phyloP scores from a whole-genome alignment of 805 yeast genomes.

The Saccharomycopsis synnaedendra region DNA sequence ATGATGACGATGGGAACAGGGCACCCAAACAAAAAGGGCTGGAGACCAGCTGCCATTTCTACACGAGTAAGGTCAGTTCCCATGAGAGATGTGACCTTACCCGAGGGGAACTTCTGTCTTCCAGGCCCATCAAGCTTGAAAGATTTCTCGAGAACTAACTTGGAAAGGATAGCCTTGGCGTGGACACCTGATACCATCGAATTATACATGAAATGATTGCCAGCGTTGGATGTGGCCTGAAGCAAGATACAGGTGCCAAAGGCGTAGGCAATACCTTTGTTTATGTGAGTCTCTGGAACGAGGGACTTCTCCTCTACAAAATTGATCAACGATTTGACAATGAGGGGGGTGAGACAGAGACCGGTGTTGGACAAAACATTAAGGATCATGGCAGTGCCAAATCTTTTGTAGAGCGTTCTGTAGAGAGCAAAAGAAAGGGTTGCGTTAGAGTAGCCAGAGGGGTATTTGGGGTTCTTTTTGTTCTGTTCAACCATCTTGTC shows the following conservation, averaged over 20 bases:
- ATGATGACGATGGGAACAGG: slow-evolving; percentile 55
- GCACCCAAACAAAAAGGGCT: slow-evolving; percentile 42
- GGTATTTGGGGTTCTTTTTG: slow-evolving; percentile 25
- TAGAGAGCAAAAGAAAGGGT: slow-evolving; percentile 34
- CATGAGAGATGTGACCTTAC: slow-evolving; percentile 59
- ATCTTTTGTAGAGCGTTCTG: slow-evolving; percentile 39
- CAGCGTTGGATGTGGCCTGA: slow-evolving; percentile 25
- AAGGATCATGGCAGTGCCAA: slow-evolving; percentile 27
- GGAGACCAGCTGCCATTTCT: slow-evolving; percentile 55
- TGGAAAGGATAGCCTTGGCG: slow-evolving; percentile 51
- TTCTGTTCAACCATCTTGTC: slow-evolving; percentile 23
- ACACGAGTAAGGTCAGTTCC: slow-evolving; percentile 73
- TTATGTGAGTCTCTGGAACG: not conserved
- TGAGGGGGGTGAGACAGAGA: slow-evolving; percentile 40
- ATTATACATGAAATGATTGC: slow-evolving; percentile 41
- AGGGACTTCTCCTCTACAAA: slow-evolving; percentile 36
- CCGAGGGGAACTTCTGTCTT: slow-evolving; percentile 41
- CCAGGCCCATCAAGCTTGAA: slow-evolving; percentile 44
- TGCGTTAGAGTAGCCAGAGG: slow-evolving; percentile 24
- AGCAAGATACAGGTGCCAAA: slow-evolving; percentile 40
- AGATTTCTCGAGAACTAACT: slow-evolving; percentile 54
- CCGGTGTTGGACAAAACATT: slow-evolving; percentile 36
- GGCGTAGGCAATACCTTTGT: slow-evolving; percentile 48
- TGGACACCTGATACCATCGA: slow-evolving; percentile 55
- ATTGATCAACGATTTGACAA: slow-evolving; percentile 41